Conservation (phyloP, 768 basidiomycete species). For the Lactarius akahatsu region DNA sequence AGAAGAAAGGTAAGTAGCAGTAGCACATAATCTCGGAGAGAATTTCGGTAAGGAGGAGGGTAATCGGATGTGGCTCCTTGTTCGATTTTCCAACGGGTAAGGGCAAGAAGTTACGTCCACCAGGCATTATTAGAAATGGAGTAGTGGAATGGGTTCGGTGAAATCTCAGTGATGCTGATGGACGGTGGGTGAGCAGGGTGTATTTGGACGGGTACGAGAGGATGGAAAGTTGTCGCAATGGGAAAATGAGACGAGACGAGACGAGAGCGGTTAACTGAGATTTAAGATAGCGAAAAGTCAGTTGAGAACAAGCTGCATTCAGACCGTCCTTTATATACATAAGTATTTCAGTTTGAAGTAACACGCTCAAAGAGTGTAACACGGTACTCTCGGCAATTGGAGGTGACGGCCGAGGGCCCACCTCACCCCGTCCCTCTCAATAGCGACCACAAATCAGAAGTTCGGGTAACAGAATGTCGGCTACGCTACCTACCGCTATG, state of each 20-base stretch:
- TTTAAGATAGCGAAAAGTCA: background rate
- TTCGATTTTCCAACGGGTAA: background rate
- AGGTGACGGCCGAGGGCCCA: background rate
- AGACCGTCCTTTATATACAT: background rate
- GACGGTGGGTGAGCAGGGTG: no score
- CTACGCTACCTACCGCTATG: no score
- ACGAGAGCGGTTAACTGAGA: background rate
- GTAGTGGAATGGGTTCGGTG: no score
- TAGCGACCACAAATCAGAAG: background rate
- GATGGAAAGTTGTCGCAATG: no score
- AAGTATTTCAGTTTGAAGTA: background rate
- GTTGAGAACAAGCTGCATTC: background rate
- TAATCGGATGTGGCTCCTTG: conserved; percentile 4
- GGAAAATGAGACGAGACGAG: background rate
- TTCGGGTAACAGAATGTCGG: no score
- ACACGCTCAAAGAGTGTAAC: background rate
- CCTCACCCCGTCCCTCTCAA: background rate
- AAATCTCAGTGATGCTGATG: no score
- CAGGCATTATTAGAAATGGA: background rate
- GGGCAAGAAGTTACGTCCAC: background rate
- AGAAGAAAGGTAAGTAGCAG: conserved; percentile 18
- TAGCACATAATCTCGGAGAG: conserved; percentile 25
- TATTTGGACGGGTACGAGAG: no score
- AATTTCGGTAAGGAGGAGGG: conserved; percentile 16
- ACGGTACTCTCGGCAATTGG: background rate